Percentiles rank a stretch among this genome's conserved stretches.
Conservation (phyloP, 345 rosid genomes). For the Euphorbia pulcherrima region DNA sequence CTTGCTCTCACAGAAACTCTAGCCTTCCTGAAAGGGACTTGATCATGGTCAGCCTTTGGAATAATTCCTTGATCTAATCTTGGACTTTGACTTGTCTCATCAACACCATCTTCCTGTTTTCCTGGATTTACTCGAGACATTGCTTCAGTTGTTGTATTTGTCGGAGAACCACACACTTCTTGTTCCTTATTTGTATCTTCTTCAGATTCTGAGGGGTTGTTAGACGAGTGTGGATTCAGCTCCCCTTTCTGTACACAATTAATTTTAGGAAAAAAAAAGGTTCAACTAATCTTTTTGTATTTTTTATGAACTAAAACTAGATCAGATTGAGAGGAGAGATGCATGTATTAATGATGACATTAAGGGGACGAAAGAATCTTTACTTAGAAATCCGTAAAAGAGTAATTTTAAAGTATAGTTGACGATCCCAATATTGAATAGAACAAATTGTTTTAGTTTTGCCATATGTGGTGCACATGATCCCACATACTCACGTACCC, state of each 20-base stretch:
- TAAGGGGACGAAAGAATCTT: neutral
- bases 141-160: conserved; percentile 21
- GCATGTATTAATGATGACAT: neutral
- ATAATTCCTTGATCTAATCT: conserved; percentile 34
- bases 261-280: neutral
- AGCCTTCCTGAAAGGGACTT: conserved; percentile 49
- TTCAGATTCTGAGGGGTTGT: no score
- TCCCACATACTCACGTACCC: neutral
- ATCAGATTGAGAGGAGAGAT: neutral
- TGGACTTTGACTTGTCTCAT: conserved; percentile 39
- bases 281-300: neutral
- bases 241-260: conserved; percentile 31
- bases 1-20: conserved; percentile 52
- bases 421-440: neutral
- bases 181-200: conserved; percentile 29
- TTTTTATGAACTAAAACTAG: neutral
- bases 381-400: neutral
- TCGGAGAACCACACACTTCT: conserved; percentile 30
- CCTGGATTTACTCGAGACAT: conserved; percentile 24
- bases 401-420: neutral
- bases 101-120: conserved; percentile 29
- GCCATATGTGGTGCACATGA: neutral
- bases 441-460: neutral
- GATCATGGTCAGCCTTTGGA: conserved; percentile 36
- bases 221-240: conserved; percentile 15